phyloP scores from a whole-genome alignment of 2,329 filamentous ascomycete genomes.

The Arthrobotrys sphaeroides region DNA sequence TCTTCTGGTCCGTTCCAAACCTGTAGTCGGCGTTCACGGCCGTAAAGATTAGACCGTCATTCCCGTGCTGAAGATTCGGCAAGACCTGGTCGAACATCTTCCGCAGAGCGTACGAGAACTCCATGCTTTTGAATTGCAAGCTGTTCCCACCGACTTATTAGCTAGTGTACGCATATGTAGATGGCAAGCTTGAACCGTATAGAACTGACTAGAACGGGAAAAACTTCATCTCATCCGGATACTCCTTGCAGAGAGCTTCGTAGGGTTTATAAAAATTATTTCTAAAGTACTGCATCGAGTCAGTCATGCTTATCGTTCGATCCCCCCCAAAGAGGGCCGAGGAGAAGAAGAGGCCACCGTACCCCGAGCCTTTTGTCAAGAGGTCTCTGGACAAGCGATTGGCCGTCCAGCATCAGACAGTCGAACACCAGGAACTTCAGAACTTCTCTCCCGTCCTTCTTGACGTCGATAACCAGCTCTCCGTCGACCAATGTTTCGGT shows the following conservation, averaged over 20 bases:
- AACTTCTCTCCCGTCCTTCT: slow-evolving; percentile 70
- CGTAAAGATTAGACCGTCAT: slow-evolving; percentile 98
- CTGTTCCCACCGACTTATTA: slow-evolving; percentile 21
- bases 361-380: slow-evolving; percentile 84
- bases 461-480: slow-evolving; percentile 87
- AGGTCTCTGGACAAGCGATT: slow-evolving; percentile 78
- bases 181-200: neutral
- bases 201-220: slow-evolving; percentile 73
- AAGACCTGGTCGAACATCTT: slow-evolving; percentile 92
- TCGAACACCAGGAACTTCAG: slow-evolving; percentile 93
- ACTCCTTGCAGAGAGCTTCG: slow-evolving; percentile 70
- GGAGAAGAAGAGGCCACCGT: slow-evolving; percentile 14
- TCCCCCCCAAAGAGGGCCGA: neutral
- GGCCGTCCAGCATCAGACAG: slow-evolving; percentile 81
- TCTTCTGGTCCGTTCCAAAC: slow-evolving; percentile 78
- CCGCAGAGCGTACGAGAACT: slow-evolving; percentile 85
- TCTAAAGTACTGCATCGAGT: slow-evolving; percentile 71
- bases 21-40: slow-evolving; percentile 86
- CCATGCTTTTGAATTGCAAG: slow-evolving; percentile 87
- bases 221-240: slow-evolving; percentile 73
- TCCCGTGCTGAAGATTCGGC: slow-evolving; percentile 85
- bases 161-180: neutral
- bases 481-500: slow-evolving; percentile 86
- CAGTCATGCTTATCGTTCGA: neutral
- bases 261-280: slow-evolving; percentile 79